Evolutionary conservation across 2,329 filamentous ascomycete species (phyloP), one percentile per base, ranked within the genome.

Genomic region (Torrubiella hemipterigena): DNA sequence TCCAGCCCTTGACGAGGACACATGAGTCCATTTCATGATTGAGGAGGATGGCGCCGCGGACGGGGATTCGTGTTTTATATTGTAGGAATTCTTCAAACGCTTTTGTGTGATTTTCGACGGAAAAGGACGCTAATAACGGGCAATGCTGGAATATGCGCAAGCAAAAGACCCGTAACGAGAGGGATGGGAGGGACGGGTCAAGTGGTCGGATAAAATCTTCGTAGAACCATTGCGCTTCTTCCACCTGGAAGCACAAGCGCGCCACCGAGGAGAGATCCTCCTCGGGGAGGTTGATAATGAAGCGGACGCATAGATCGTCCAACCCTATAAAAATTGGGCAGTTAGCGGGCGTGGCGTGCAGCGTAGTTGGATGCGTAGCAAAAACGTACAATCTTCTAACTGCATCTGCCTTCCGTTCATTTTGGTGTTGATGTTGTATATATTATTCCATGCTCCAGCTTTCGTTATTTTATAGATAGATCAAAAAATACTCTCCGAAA

Each of bases 151-250:
- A 95, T 46, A 98, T 93, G 44, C 80, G 75, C 37, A 93, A 67
- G 46, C 83, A 89, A 58, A 98, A 98, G 31, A 69, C 77, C 43
- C 83, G 78, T 20, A 98, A 69, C 27, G 77, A 75, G 67, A 96
- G 80, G 33, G 81, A 86, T 5, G 91, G 91, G 9, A 98, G 69
- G 23, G 70, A 70, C 31, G 86, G 79, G 56, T 95, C 82, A 41
- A 91, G 67, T 23, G 89, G 87, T 29, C 91, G 83, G 54, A 98
- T 85, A 53, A 98, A 98, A 59, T 98, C 91, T 66, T 98, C 91
- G 73, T 98, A 98, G 60, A 93, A 98, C 91, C 91, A 98, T 76
- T 98, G 93, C 47, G 91, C 91, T 60, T 98, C 93, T 59, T 98
- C 91, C 45, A 98, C 82, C 60, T 96, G 87, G 56, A 98, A 98